Evolutionary conservation across 495 filamentous ascomycete species (phyloP).

Genomic region (Hypoxylon crocopeplum): DNA sequence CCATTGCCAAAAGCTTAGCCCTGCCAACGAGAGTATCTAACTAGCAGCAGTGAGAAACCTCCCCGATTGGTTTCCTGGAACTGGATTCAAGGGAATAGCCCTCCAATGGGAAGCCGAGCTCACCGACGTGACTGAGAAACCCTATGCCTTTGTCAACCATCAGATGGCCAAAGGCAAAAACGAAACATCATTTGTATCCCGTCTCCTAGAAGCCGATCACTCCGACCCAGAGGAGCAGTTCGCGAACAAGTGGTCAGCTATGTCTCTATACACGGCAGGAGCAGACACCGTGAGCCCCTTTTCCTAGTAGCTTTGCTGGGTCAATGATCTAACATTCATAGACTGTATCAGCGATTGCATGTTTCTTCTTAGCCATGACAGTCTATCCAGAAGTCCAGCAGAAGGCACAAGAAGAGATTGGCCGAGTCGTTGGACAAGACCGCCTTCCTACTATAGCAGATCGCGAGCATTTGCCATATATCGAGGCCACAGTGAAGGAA

Average conservation of each 20-base stretch:
- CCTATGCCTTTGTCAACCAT: constrained; percentile 54
- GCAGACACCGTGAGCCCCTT: constrained; percentile 48
- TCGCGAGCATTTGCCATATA: constrained; percentile 48
- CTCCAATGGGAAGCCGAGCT: constrained; percentile 39
- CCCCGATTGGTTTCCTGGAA: constrained; percentile 58
- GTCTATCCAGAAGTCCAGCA: constrained; percentile 43
- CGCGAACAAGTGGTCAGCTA: constrained; percentile 53
- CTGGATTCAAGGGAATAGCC: constrained; percentile 50
- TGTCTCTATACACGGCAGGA: constrained; percentile 54
- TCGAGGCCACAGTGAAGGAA: constrained; percentile 55
- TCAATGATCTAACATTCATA: constrained; percentile 2
- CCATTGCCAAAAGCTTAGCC: constrained; percentile 6
- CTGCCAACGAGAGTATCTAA: not conserved
- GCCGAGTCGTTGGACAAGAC: constrained; percentile 54
- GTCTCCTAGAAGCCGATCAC: constrained; percentile 39
- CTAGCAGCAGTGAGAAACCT: constrained; percentile 44
- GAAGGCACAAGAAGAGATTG: constrained; percentile 58
- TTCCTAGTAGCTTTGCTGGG: not conserved
- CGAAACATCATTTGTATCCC: constrained; percentile 49
- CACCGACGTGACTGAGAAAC: constrained; percentile 38
- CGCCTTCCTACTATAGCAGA: constrained; percentile 53
- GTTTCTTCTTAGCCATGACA: constrained; percentile 60
- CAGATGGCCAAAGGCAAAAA: constrained; percentile 48
- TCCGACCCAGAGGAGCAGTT: constrained; percentile 40
- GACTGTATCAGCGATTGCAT: constrained; percentile 45